Conservation (phyloP, 2,329 filamentous ascomycete genomes). For the Verticillium isaacii region DNA sequence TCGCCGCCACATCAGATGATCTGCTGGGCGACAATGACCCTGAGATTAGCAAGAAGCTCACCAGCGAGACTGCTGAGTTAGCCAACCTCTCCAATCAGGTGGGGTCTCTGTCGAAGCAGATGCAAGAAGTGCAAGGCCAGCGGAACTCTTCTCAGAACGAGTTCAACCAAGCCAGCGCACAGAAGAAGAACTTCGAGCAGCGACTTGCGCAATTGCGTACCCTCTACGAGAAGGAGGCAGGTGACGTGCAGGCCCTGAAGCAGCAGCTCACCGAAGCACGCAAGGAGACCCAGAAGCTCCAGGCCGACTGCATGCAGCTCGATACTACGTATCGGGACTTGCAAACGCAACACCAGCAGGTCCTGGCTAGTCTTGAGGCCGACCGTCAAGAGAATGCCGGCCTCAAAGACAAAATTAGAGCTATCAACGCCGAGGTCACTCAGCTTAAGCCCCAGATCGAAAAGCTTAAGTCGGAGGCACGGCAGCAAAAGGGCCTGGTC, state of each 20-base stretch:
- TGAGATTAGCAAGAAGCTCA: conserved; percentile 82
- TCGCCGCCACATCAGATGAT: conserved; percentile 62
- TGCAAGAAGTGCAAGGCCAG: conserved; percentile 87
- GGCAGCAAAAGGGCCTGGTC: conserved; percentile 92
- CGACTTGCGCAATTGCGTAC: conserved; percentile 80
- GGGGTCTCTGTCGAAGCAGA: conserved; percentile 83
- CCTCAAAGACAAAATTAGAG: conserved; percentile 82
- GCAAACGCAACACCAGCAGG: conserved; percentile 74
- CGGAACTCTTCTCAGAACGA: conserved; percentile 75
- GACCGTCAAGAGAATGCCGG: conserved; percentile 85
- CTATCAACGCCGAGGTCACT: conserved; percentile 75
- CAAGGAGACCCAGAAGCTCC: conserved; percentile 77
- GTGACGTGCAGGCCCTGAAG: conserved; percentile 78
- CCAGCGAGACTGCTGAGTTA: conserved; percentile 83
- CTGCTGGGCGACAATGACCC: conserved; percentile 87
- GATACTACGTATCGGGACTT: conserved; percentile 79
- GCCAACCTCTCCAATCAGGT: conserved; percentile 97
- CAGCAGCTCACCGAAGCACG: conserved; percentile 73
- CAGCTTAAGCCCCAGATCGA: conserved; percentile 88
- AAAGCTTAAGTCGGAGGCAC: conserved; percentile 84
- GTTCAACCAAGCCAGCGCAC: conserved; percentile 71
- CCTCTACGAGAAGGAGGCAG: conserved; percentile 90
- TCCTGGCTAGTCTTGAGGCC: conserved; percentile 68
- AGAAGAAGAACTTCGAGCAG: conserved; percentile 91
- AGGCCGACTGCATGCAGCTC: conserved; percentile 76